Conservation (phyloP, 148 eudicot genomes). For the Camellia sinensis region DNA sequence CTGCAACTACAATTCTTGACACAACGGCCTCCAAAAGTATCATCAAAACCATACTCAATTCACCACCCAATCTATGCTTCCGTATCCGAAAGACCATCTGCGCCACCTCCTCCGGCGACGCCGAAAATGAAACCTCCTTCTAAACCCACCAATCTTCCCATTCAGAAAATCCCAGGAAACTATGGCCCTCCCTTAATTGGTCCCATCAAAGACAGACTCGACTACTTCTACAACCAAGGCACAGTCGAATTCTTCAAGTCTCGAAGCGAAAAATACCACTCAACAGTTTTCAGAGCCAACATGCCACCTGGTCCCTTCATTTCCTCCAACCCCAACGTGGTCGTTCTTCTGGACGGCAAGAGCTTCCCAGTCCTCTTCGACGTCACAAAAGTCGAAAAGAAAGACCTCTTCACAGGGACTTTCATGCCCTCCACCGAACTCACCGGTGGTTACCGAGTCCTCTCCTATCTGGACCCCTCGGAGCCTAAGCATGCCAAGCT, state of each 20-base stretch:
- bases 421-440: constrained; percentile 73
- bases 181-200: constrained; percentile 71
- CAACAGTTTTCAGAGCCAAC: constrained; percentile 75
- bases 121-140: background rate
- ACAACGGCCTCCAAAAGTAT: background rate
- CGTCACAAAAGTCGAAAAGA: constrained; percentile 67
- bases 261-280: constrained; percentile 56
- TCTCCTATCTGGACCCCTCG: constrained; percentile 84
- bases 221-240: constrained; percentile 83
- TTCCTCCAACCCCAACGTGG: constrained; percentile 55
- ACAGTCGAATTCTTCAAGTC: constrained; percentile 80
- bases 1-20: background rate
- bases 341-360: constrained; percentile 73
- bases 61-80: constrained; percentile 24
- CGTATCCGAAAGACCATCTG: constrained; percentile 15
- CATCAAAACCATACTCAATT: background rate
- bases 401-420: constrained; percentile 77
- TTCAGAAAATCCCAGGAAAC: constrained; percentile 65
- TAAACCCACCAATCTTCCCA: constrained; percentile 27
- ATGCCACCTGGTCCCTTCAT: constrained; percentile 91
- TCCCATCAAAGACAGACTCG: constrained; percentile 61
- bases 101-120: constrained; percentile 13
- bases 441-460: constrained; percentile 80
- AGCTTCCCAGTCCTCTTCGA: constrained; percentile 74
- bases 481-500: constrained; percentile 76